These are phyloP conservation scores for Candida jianshihensis DNA, from an alignment of 805 yeast species.

Conservation along the genomic window DNA sequence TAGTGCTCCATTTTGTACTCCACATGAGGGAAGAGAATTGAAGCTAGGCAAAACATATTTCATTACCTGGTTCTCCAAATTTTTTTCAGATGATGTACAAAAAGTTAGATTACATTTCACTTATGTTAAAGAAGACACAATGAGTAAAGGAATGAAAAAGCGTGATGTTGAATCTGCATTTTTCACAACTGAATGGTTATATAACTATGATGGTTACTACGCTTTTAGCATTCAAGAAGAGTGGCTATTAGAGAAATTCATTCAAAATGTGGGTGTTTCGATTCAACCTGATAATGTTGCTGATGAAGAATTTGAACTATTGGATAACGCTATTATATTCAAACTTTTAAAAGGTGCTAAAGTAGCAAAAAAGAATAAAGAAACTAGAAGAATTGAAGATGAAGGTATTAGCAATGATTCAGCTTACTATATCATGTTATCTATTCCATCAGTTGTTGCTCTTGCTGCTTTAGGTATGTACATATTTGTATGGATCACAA, in stretches of 20 bases:
- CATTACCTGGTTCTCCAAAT: constrained; percentile 73
- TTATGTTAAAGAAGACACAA: constrained; percentile 48
- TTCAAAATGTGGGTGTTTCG: constrained; percentile 53
- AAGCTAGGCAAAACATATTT: constrained; percentile 61
- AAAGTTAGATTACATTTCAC: constrained; percentile 64
- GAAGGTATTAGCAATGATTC: constrained; percentile 40
- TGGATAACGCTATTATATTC: constrained; percentile 47
- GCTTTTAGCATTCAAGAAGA: constrained; percentile 54
- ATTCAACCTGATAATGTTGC: constrained; percentile 64
- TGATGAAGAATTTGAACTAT: constrained; percentile 59
- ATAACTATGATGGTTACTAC: constrained; percentile 51
- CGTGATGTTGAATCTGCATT: constrained; percentile 42
- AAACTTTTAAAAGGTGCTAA: constrained; percentile 31
- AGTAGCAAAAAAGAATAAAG: constrained; percentile 35
- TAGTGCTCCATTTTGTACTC: constrained; percentile 84
- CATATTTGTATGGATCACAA: constrained; percentile 50
- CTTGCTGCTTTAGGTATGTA: constrained; percentile 59
- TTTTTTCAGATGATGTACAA: constrained; percentile 47
- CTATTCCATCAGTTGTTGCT: constrained; percentile 61
- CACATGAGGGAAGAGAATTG: constrained; percentile 53
- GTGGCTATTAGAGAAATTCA: constrained; percentile 54
- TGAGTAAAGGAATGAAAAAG: constrained; percentile 51
- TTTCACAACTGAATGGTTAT: constrained; percentile 67
- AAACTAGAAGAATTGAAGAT: constrained; percentile 35
- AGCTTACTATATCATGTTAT: constrained; percentile 55